Percentiles rank a stretch among this genome's conserved stretches.
Conservation (phyloP, 2,329 filamentous ascomycete species). For the Calonectria crousiana region DNA sequence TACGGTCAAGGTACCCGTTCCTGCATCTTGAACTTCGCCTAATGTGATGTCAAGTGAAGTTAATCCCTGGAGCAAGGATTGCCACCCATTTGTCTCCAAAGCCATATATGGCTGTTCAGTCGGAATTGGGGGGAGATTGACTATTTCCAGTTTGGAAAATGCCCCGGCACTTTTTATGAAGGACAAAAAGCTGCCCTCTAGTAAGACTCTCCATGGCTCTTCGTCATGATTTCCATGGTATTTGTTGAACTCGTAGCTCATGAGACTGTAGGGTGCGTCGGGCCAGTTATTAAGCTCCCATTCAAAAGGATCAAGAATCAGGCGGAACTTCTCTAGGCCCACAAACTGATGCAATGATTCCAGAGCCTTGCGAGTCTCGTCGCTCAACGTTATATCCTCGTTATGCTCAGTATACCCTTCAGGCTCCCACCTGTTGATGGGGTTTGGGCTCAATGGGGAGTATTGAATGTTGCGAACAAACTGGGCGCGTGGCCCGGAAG, state of each 20-base stretch:
- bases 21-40: rapidly evolving
- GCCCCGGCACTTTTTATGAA: not conserved
- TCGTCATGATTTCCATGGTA: not conserved
- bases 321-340: not conserved
- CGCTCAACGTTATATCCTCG: not conserved
- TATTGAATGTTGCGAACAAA: not conserved
- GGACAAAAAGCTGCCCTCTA: not conserved
- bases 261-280: not conserved
- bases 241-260: not conserved
- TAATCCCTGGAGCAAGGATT: not conserved
- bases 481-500: not conserved
- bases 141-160: not conserved
- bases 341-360: not conserved
- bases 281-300: not conserved
- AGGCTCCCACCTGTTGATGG: not conserved
- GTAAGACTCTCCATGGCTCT: not conserved
- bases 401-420: not conserved
- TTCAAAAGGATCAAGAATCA: not conserved
- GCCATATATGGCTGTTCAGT: not conserved
- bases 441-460: not conserved
- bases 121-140: not conserved
- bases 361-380: not conserved
- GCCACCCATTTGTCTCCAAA: not conserved
- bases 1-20: not conserved
- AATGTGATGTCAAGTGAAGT: not conserved